Conservation (phyloP, 768 basidiomycete species). For the Panellus pusillus region DNA sequence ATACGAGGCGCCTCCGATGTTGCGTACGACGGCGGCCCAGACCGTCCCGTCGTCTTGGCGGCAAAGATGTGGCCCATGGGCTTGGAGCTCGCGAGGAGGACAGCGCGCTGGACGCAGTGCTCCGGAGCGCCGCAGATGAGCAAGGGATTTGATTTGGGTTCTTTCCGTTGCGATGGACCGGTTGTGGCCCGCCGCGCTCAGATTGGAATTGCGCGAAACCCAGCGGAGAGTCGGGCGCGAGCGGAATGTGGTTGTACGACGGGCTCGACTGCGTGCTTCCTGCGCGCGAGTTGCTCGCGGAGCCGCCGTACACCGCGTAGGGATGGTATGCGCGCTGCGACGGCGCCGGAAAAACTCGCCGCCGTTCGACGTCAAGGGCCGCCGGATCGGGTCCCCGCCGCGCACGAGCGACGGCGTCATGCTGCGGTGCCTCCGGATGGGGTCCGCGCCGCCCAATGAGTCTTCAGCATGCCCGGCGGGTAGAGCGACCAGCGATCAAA, state of each 20-base stretch:
- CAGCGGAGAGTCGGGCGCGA: slow-evolving; percentile 34
- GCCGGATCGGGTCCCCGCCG: slow-evolving; percentile 48
- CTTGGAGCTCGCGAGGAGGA: slow-evolving; percentile 64
- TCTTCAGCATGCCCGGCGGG: slow-evolving; percentile 41
- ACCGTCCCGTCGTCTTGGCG: slow-evolving; percentile 29
- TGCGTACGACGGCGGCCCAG: slow-evolving; percentile 51
- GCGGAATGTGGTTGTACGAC: slow-evolving; percentile 39
- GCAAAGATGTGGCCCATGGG: slow-evolving; percentile 61
- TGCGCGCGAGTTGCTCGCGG: slow-evolving; percentile 33
- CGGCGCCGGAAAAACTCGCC: slow-evolving; percentile 37
- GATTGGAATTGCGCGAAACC: slow-evolving; percentile 41
- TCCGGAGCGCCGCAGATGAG: slow-evolving; percentile 58
- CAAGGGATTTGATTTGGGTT: slow-evolving; percentile 42
- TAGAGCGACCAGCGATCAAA: slow-evolving; percentile 63
- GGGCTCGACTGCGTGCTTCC: slow-evolving; percentile 49
- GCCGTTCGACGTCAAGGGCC: slow-evolving; percentile 48
- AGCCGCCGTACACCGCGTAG: slow-evolving; percentile 43
- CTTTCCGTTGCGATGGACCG: slow-evolving; percentile 25
- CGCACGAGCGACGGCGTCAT: slow-evolving; percentile 70
- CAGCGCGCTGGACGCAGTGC: slow-evolving; percentile 63
- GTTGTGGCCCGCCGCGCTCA: slow-evolving; percentile 42
- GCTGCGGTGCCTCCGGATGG: slow-evolving; percentile 64
- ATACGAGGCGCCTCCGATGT: slow-evolving; percentile 53
- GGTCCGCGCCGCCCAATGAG: slow-evolving; percentile 17
- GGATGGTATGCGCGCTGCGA: slow-evolving; percentile 56